Evolutionary conservation across 2,329 filamentous ascomycete species (phyloP), one percentile per base, ranked within the genome.

Genomic region (Ophioceras dolichostomum): DNA sequence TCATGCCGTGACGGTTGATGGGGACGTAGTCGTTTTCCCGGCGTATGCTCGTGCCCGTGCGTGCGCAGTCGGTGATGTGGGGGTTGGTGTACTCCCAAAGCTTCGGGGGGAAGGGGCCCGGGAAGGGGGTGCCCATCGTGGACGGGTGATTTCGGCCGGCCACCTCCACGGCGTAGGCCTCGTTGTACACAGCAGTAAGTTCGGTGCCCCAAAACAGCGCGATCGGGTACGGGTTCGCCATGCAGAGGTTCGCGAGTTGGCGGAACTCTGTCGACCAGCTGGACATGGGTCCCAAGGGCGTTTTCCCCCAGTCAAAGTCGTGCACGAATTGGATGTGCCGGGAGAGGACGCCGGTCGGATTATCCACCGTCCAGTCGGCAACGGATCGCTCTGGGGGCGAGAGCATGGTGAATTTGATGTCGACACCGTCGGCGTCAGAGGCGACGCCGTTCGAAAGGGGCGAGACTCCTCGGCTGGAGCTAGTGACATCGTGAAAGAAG

Each of bases 141-240:
- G 51, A 52, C 0, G 75, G 75, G 42, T 79, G 75, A 42, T 79
- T 79, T 44, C 76, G 69, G 4, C 75, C 76, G 7, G 74, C 73
- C 4, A 79, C 63, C 28, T 68, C 51, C 29, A 59, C 53, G 34
- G 76, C 55, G 26, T 60, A 79, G 0, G 73, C 67, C 48, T 79
- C 74, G 39, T 79, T 79, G 53, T 79, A 79, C 3, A 79, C 67
- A 37, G 73, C 71, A 3, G 76, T 68, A 35, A 77, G 57, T 22
- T 79, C 73, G 13, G 60, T 61, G 2, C 74, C 74, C 73, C 74
- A 78, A 47, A 78, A 78, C 54, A 76, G 64, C 2, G 67, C 68
- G 3, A 64, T 63, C 1, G 69, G 68, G 20, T 55, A 50, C 0
- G 56, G 57, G 31, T 63, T 60, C 9, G 39, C 43, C 46, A 63